A percentile compares a stretch with the other conserved stretches of the same genome.
phyloP scores from a whole-genome alignment of 805 yeast genomes.

The Candida krabiensis region DNA sequence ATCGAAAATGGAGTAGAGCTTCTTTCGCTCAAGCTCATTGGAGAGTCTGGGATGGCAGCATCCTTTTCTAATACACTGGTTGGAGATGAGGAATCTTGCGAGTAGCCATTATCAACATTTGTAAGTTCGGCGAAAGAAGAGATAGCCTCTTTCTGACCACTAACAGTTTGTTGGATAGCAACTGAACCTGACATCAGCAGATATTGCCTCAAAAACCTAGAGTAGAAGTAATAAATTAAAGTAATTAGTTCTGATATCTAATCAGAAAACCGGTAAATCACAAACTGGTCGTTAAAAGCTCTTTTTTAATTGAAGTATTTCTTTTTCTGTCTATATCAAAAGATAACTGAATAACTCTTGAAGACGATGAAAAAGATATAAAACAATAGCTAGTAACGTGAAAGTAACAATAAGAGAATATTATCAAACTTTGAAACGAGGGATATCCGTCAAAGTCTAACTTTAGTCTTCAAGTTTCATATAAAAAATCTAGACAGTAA shows the following conservation, averaged over 20 bases:
- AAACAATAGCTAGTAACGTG: constrained; percentile 22
- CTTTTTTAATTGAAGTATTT: constrained; percentile 5
- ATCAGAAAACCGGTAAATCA: constrained; percentile 18
- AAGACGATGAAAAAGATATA: constrained; percentile 6
- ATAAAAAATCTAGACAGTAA: constrained; percentile 1
- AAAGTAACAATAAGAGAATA: constrained; percentile 21
- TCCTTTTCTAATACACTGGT: constrained; percentile 8
- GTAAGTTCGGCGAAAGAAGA: constrained; percentile 5
- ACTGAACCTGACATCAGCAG: constrained; percentile 11
- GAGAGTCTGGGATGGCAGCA: constrained; percentile 29
- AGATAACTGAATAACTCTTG: constrained; percentile 15
- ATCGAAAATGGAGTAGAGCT: constrained; percentile 46
- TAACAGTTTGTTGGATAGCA: constrained; percentile 10
- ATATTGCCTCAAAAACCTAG: no score
- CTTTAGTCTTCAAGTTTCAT: constrained; percentile 1
- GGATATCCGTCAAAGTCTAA: constrained; percentile 37
- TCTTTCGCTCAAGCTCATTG: constrained; percentile 31
- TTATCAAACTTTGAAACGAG: constrained; percentile 30
- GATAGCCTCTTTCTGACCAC: constrained; percentile 4
- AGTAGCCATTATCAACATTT: neutral
- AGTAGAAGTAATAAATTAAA: no score
- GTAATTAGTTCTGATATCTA: no score
- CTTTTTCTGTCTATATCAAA: constrained; percentile 1
- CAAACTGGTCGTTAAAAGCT: constrained; percentile 27
- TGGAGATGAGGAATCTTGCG: constrained; percentile 2